Conservation (phyloP, 352 stramenopile species). For the Globisporangium middletonii region DNA sequence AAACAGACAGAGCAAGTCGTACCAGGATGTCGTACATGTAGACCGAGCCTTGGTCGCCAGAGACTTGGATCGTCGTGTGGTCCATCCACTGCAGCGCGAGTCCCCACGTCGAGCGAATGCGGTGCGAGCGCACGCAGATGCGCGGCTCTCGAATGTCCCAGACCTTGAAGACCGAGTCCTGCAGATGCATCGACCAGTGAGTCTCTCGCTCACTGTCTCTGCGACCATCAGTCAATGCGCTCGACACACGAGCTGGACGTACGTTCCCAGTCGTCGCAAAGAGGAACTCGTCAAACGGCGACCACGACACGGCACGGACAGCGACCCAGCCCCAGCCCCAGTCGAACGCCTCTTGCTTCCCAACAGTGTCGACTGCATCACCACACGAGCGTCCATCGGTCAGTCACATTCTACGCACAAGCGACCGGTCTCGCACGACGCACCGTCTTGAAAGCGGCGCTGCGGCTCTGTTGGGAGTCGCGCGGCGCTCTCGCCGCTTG, state of each 20-base stretch:
- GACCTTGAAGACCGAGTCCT: slow-evolving; percentile 82
- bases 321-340: slow-evolving; percentile 83
- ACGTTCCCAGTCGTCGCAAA: slow-evolving; percentile 86
- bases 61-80: slow-evolving; percentile 67
- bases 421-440: background rate
- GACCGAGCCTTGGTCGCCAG: slow-evolving; percentile 74
- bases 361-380: slow-evolving; percentile 62
- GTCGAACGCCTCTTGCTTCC: slow-evolving; percentile 78
- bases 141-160: slow-evolving; percentile 82
- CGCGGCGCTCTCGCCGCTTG: background rate
- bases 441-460: slow-evolving; percentile 77
- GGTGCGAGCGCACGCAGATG: slow-evolving; percentile 70
- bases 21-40: slow-evolving; percentile 79
- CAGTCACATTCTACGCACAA: background rate
- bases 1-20: slow-evolving; percentile 14
- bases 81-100: slow-evolving; percentile 74
- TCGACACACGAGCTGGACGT: slow-evolving; percentile 4
- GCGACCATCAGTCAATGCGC: background rate
- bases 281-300: slow-evolving; percentile 76
- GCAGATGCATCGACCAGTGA: background rate
- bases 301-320: slow-evolving; percentile 73
- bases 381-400: background rate
- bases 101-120: slow-evolving; percentile 78
- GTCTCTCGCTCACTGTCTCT: background rate
- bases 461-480: slow-evolving; percentile 51